Base-by-base conservation (phyloP, 176 grass and related monocot genomes). In the Musa itinerans region DNA sequence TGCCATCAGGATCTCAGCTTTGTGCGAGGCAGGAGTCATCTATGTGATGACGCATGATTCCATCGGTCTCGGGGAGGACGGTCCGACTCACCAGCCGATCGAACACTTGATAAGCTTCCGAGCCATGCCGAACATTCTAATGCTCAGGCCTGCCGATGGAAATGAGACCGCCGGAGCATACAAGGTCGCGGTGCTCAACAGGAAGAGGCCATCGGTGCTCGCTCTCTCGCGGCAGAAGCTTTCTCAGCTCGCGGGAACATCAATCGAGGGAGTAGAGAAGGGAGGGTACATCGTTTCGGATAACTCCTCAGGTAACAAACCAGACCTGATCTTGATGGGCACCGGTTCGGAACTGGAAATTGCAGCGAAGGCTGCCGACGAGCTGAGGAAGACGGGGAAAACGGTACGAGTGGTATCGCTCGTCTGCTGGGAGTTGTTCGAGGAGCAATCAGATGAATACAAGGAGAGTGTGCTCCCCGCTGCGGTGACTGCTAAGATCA, bases 11-110 rank as follows among this genome's bases (percentile, higher is more conserved):
- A 90, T 96, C 73, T 96, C 93, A 16, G 93, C 93, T 24, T 78
- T 96, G 79, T 83, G 54, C 3, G 89, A 96, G 81, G 78, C 83
- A 21, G 83, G 93, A 79, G 89, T 92, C 51, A 92, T 96, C 78
- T 90, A 92, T 86, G 93, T 96, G 53, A 96, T 96, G 93, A 96
- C 93, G 29, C 93, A 96, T 12, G 93, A 96, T 54, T 97, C 93
- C 0, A 97, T 97, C 69, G 93, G 93, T 88, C 88, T 97, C 0
- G 93, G 93, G 68, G 93, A 97, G 73, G 93, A 98, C 76, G 94
- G 94, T n/a, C 94, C 94, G 0, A 98, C 90, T 17, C 90, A 98
- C 86, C 94, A 98, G 61, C 94, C 94, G 49, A 80, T 98, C 61
- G 90, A 98, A 72, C 94, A 98, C 66, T 69, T 93, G 80, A 75